Evolutionary conservation across 2,329 filamentous ascomycete genomes (phyloP).

Genomic region (Bipolaris sorokiniana): DNA sequence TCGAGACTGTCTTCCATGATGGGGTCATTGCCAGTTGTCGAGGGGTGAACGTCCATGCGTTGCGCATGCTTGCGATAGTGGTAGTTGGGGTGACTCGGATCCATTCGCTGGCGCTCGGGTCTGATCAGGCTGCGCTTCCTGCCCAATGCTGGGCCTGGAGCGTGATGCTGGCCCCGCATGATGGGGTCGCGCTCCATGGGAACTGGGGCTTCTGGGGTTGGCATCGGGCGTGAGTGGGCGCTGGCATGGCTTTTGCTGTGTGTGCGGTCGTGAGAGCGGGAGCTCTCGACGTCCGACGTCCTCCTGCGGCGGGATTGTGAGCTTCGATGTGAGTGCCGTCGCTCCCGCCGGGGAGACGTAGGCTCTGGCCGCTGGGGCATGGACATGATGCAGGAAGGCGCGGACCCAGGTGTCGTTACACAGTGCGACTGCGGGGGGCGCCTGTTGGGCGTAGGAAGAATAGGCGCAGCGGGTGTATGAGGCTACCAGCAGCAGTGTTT

Average conservation of each 20-base stretch:
- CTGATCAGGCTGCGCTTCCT: conserved; percentile 89
- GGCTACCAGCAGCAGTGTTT: conserved; percentile 3
- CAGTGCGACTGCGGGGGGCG: conserved; percentile 12
- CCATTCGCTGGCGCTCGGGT: conserved; percentile 85
- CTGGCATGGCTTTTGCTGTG: conserved; percentile 51
- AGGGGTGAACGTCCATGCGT: conserved; percentile 88
- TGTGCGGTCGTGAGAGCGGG: conserved; percentile 56
- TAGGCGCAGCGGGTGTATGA: conserved; percentile 13
- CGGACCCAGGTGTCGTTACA: conserved; percentile 26
- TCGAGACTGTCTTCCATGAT: conserved; percentile 73
- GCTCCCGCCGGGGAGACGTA: conserved; percentile 61
- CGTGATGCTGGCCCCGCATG: conserved; percentile 50
- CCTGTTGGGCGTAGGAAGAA: conserved; percentile 15
- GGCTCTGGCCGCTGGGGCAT: conserved; percentile 68
- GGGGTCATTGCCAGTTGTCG: conserved; percentile 90
- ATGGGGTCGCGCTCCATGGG: conserved; percentile 60
- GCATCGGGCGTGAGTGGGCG: conserved; percentile 49
- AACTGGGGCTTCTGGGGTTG: conserved; percentile 53
- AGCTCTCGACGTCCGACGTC: conserved; percentile 71
- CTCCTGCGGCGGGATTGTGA: conserved; percentile 56
- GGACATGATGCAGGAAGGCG: conserved; percentile 50
- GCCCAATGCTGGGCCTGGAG: conserved; percentile 56
- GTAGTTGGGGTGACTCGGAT: conserved; percentile 90
- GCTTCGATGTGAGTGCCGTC: conserved; percentile 65
- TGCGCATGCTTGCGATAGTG: conserved; percentile 94